Percentiles rank a stretch among this genome's conserved stretches.
These are phyloP conservation scores for Trifolium fragiferum DNA, from an alignment of 306 rosid genomes.

Conservation along the genomic window DNA sequence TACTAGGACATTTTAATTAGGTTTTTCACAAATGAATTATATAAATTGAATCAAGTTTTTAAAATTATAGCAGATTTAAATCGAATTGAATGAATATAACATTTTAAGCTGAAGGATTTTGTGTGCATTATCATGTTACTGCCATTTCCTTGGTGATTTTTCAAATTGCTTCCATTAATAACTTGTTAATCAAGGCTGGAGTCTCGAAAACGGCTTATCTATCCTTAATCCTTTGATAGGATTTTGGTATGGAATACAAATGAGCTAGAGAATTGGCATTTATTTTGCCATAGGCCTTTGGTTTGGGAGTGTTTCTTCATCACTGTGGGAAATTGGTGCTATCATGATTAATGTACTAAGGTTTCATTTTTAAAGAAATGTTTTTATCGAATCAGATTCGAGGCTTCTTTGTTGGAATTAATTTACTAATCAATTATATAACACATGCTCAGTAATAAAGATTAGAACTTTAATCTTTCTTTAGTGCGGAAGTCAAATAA, in stretches of 20 bases:
- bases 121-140: conserved; percentile 19
- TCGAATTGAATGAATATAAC: too few species aligned
- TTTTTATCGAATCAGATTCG: not conserved
- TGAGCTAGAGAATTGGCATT: conserved; percentile 92
- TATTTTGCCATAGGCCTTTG: conserved; percentile 86
- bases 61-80: not conserved
- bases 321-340: conserved; percentile 29
- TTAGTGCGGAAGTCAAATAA: too few species aligned
- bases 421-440: too few species aligned
- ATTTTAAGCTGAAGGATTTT: not conserved
- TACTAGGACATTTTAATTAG: not conserved
- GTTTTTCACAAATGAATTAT: too few species aligned
- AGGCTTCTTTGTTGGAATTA: too few species aligned
- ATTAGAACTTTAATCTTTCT: too few species aligned
- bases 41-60: not conserved
- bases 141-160: conserved; percentile 33
- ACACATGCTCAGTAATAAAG: too few species aligned
- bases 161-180: conserved; percentile 51
- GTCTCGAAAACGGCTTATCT: conserved; percentile 72
- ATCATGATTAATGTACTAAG: not conserved
- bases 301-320: conserved; percentile 65
- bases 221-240: conserved; percentile 43
- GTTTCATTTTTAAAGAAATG: not conserved
- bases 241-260: conserved; percentile 66
- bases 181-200: conserved; percentile 86